Evolutionary conservation across 2,329 filamentous ascomycete genomes (phyloP).

Genomic region (Aphanoascus verrucosus): DNA sequence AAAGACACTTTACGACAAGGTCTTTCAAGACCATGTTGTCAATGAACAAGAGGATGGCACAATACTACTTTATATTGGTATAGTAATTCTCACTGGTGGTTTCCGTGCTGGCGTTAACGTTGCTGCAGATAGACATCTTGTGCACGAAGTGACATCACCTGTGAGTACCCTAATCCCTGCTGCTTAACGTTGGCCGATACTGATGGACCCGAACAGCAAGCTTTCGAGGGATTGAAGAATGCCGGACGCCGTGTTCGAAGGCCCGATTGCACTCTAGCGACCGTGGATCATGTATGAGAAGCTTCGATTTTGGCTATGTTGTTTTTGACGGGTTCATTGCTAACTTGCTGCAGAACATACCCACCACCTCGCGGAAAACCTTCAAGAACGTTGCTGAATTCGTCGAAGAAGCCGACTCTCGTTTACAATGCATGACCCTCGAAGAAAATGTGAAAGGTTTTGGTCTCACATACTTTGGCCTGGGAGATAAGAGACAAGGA

Average conservation of each 20-base stretch:
- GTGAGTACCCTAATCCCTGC: conserved; percentile 41
- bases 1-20: conserved; percentile 93
- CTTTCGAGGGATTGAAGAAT: conserved; percentile 89
- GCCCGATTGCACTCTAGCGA: conserved; percentile 92
- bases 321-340: neutral
- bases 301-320: too few relatives aligned
- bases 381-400: conserved; percentile 92
- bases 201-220: conserved; percentile 53
- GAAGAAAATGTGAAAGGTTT: conserved; percentile 97
- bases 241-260: conserved; percentile 77
- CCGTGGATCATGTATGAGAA: conserved; percentile 73
- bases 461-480: conserved; percentile 91
- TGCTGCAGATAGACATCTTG: conserved; percentile 70
- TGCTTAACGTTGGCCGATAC: neutral
- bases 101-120: conserved; percentile 8
- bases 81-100: conserved; percentile 4
- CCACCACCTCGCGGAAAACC: conserved; percentile 78
- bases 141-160: conserved; percentile 96
- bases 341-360: conserved; percentile 60
- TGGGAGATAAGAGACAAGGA: conserved; percentile 91
- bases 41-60: conserved; percentile 93
- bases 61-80: conserved; percentile 84
- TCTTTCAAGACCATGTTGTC: conserved; percentile 87
- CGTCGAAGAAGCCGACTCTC: conserved; percentile 87
- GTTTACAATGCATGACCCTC: conserved; percentile 85